Conservation (phyloP, 192 early-diverging fungal species). For the Umbelopsis vinacea region DNA sequence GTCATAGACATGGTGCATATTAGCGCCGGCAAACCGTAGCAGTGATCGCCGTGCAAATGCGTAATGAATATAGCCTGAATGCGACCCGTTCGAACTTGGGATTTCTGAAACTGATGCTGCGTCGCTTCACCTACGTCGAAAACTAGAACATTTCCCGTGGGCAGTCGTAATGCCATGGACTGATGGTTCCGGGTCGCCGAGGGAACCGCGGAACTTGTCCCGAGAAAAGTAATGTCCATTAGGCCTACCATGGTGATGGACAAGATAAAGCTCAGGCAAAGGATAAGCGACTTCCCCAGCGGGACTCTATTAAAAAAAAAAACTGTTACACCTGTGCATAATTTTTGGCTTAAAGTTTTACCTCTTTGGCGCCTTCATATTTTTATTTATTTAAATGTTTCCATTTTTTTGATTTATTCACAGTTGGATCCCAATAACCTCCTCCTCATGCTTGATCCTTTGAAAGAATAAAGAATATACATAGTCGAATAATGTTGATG, state of each 20-base stretch:
- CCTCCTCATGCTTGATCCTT: too few relatives aligned
- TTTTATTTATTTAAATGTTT: too few relatives aligned
- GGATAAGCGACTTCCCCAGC: too few relatives aligned
- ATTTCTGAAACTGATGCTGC: constrained; percentile 58
- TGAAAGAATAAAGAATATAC: too few relatives aligned
- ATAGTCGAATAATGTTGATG: too few relatives aligned
- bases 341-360: too few relatives aligned
- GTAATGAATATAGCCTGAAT: constrained; percentile 51
- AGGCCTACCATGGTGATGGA: constrained; percentile 27
- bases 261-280: neutral
- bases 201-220: constrained; percentile 63
- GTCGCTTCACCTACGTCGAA: constrained; percentile 62
- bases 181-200: constrained; percentile 59
- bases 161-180: constrained; percentile 44
- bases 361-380: too few relatives aligned
- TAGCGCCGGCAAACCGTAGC: constrained; percentile 54
- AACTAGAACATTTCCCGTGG: constrained; percentile 46
- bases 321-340: too few relatives aligned
- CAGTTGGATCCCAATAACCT: too few relatives aligned
- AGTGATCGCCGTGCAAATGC: constrained; percentile 61
- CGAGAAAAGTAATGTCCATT: constrained; percentile 59
- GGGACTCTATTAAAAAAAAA: too few relatives aligned
- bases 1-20: constrained; percentile 47
- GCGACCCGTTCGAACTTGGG: constrained; percentile 37
- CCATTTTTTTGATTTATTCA: too few relatives aligned